Conservation (phyloP, 805 yeast genomes). For the Ogataea paraovalis region DNA sequence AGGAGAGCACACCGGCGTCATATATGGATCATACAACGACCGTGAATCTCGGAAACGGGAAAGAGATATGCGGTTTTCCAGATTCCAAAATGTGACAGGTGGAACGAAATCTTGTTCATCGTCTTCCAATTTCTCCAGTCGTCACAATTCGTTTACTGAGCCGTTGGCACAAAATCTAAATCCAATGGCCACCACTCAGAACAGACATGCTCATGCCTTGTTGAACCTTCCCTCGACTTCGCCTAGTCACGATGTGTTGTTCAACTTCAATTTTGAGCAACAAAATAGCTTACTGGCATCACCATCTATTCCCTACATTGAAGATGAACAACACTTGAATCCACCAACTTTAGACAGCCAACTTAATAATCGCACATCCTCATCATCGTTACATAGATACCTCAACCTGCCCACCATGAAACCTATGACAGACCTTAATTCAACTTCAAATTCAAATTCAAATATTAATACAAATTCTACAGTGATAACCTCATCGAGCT, state of each 20-base stretch:
- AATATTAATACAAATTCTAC: no score
- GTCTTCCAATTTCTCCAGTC: constrained; percentile 14
- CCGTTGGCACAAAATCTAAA: not conserved
- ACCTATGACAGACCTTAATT: not conserved
- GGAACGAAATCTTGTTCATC: constrained; percentile 9
- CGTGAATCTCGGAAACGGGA: not conserved
- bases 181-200: not conserved
- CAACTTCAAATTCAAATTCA: no score
- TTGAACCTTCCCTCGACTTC: not conserved
- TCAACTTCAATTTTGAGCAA: not conserved
- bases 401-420: not conserved
- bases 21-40: not conserved
- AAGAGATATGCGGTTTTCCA: not conserved
- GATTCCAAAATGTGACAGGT: constrained; percentile 2
- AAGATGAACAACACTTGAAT: not conserved
- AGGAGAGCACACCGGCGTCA: not conserved
- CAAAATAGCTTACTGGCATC: not conserved
- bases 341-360: not conserved
- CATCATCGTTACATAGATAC: not conserved
- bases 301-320: not conserved
- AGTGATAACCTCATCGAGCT: not conserved
- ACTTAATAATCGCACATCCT: not conserved
- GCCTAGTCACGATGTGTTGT: not conserved
- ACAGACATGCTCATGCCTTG: constrained; percentile 4
- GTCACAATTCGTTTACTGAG: constrained; percentile 16